Conservation (phyloP, 1,139 yeast species). For the Pichia terricola region DNA sequence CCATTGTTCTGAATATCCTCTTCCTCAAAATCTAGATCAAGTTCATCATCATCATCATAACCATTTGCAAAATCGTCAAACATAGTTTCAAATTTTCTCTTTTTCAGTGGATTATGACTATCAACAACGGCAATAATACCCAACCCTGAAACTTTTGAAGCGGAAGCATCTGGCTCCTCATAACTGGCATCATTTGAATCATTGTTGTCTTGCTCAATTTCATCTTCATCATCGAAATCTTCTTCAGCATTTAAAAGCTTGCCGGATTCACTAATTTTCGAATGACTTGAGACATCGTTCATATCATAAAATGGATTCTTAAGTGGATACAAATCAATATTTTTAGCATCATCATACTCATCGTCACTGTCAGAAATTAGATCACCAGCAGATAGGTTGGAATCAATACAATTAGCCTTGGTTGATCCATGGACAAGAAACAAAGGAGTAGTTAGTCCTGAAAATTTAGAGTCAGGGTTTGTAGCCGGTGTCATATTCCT, state of each 20-base stretch:
- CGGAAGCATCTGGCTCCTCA: background rate
- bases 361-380: slow-evolving; percentile 20
- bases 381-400: slow-evolving; percentile 6
- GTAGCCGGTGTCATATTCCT: background rate
- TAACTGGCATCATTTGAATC: slow-evolving; percentile 2
- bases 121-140: background rate
- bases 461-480: no score
- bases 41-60: slow-evolving; percentile 10
- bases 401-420: background rate
- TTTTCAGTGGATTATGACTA: slow-evolving; percentile 11
- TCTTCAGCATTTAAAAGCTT: background rate
- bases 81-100: slow-evolving; percentile 9
- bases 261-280: background rate
- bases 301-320: slow-evolving; percentile 9
- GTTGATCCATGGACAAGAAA: slow-evolving; percentile 6
- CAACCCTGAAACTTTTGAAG: slow-evolving; percentile 10
- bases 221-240: background rate
- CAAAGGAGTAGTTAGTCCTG: slow-evolving; percentile 4
- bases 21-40: slow-evolving; percentile 9
- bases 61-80: slow-evolving; percentile 8
- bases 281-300: background rate
- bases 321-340: slow-evolving; percentile 7
- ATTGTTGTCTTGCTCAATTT: slow-evolving; percentile 1
- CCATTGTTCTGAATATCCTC: slow-evolving; percentile 12
- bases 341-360: background rate